phyloP scores from a whole-genome alignment of 1,284 basidiomycete genomes.

The Cutaneotrichosporon sp. region DNA sequence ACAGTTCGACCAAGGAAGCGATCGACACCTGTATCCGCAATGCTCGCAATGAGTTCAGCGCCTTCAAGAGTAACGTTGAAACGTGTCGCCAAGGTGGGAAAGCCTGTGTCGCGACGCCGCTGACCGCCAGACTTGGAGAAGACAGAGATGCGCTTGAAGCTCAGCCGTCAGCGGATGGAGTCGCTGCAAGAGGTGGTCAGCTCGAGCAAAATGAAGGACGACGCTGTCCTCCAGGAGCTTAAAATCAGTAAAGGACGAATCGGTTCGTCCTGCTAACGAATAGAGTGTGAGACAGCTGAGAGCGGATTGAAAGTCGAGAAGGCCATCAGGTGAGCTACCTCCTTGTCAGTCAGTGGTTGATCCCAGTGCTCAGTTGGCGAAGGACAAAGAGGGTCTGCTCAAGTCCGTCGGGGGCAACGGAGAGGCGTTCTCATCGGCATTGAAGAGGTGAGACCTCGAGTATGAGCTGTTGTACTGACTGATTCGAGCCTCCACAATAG shows the following conservation, averaged over 20 bases:
- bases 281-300: conserved; percentile 1
- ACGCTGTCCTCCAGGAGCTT: background rate
- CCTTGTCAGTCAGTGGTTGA: background rate
- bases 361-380: background rate
- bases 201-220: background rate
- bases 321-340: background rate
- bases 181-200: background rate
- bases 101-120: background rate
- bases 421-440: background rate
- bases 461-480: background rate
- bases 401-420: conserved; percentile 2
- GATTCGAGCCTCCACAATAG: background rate
- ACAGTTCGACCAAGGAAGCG: background rate
- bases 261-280: background rate
- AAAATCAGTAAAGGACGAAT: background rate
- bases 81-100: background rate
- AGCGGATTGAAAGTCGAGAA: background rate
- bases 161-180: background rate
- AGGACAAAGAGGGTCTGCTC: background rate
- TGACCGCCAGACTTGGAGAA: background rate
- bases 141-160: too few species aligned
- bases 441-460: conserved; percentile 3
- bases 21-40: background rate
- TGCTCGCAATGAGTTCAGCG: background rate
- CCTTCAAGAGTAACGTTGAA: background rate